phyloP scores from a whole-genome alignment of 164 flowering plant species.

The Houttuynia cordata region DNA sequence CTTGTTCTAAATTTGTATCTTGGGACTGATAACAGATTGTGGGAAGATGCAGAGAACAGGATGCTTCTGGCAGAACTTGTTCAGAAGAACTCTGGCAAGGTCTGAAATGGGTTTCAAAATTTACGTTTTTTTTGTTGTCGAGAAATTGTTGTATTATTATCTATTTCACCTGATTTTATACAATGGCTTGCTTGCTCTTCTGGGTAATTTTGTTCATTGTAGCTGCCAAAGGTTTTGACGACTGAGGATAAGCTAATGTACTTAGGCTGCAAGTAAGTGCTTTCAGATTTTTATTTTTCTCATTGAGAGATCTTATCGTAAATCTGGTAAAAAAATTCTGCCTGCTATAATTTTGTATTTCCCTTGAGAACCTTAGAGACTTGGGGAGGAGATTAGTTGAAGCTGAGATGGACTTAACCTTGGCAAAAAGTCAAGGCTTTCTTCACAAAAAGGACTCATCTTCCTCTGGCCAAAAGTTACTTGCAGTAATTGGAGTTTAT shows the following conservation, averaged over 20 bases:
- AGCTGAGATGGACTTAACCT: slow-evolving; percentile 89
- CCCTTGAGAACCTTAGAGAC: slow-evolving; percentile 36
- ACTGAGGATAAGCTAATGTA: slow-evolving; percentile 76
- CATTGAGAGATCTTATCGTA: background rate
- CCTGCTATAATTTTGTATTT: background rate
- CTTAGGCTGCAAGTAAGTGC: slow-evolving; percentile 82
- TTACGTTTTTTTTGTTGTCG: background rate
- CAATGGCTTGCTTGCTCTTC: background rate
- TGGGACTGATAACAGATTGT: slow-evolving; percentile 35
- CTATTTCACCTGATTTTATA: background rate
- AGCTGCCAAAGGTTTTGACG: slow-evolving; percentile 75
- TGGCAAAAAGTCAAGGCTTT: slow-evolving; percentile 87
- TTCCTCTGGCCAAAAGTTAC: slow-evolving; percentile 40
- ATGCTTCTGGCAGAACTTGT: slow-evolving; percentile 42
- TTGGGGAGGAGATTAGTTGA: slow-evolving; percentile 76
- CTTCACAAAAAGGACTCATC: slow-evolving; percentile 40
- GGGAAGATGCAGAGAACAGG: slow-evolving; percentile 96
- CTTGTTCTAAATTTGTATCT: background rate
- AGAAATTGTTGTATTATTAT: background rate
- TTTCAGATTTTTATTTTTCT: background rate
- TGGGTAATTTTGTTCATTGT: slow-evolving; percentile 7
- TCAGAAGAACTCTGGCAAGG: slow-evolving; percentile 46
- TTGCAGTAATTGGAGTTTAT: slow-evolving; percentile 96
- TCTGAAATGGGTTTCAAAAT: slow-evolving; percentile 10
- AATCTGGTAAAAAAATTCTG: background rate